Conservation (phyloP, 768 basidiomycete species). For the Pisolithus marmoratus region DNA sequence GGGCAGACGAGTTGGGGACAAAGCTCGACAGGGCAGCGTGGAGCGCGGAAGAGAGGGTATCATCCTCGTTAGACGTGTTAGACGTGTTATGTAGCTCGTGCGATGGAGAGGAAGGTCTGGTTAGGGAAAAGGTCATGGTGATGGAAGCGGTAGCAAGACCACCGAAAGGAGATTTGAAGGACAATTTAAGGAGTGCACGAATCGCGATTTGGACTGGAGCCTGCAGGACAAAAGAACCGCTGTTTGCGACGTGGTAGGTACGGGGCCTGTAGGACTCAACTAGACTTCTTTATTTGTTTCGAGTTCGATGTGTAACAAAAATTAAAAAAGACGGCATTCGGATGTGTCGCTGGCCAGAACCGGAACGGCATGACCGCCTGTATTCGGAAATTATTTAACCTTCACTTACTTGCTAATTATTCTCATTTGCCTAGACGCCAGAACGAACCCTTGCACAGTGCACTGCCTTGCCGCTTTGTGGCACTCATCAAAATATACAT, state of each 20-base stretch:
- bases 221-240: not conserved
- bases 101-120: slow-evolving; percentile 29
- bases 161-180: not conserved
- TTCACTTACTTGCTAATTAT: no score
- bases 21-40: slow-evolving; percentile 34
- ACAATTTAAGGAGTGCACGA: not conserved
- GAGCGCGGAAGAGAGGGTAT: slow-evolving; percentile 31
- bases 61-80: slow-evolving; percentile 25
- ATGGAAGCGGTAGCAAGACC: slow-evolving; percentile 2
- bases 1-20: slow-evolving; percentile 14
- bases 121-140: slow-evolving; percentile 31
- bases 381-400: not conserved
- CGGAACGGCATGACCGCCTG: not conserved
- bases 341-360: not conserved
- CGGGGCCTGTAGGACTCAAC: not conserved
- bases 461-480: no score
- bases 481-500: no score
- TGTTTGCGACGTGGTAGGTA: not conserved
- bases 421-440: no score
- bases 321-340: not conserved
- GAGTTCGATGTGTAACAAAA: not conserved
- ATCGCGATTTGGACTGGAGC: not conserved
- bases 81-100: slow-evolving; percentile 21
- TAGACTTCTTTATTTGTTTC: not conserved
- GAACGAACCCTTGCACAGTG: no score